Percentiles rank a stretch among this genome's conserved stretches.
phyloP scores from a whole-genome alignment of 2,329 filamentous ascomycete species.

The Didymella glomerata region DNA sequence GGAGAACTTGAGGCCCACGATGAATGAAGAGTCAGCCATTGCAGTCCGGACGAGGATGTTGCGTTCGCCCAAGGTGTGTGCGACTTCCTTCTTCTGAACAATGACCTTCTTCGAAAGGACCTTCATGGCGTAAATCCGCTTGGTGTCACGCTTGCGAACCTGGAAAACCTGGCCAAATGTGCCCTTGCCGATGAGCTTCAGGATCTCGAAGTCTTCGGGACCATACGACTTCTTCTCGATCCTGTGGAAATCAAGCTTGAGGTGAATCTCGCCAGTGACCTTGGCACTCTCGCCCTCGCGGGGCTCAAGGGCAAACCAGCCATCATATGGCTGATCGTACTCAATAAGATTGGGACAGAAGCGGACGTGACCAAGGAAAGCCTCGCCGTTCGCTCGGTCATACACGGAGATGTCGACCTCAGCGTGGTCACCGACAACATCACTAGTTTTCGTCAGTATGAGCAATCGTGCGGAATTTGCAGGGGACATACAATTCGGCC shows the following conservation, averaged over 20 bases:
- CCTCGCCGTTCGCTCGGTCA: slow-evolving; percentile 83
- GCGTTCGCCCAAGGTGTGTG: slow-evolving; percentile 93
- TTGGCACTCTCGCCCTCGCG: slow-evolving; percentile 81
- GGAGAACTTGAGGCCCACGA: slow-evolving; percentile 97
- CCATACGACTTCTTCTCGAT: slow-evolving; percentile 88
- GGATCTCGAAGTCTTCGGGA: slow-evolving; percentile 92
- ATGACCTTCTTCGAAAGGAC: slow-evolving; percentile 99
- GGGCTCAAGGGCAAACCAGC: slow-evolving; percentile 84
- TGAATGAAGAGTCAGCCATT: slow-evolving; percentile 94
- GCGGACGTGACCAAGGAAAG: slow-evolving; percentile 89
- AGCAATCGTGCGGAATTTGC: background rate
- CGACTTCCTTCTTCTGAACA: slow-evolving; percentile 99
- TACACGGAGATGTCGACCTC: slow-evolving; percentile 94
- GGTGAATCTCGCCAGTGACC: slow-evolving; percentile 84
- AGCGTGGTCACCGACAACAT: slow-evolving; percentile 91
- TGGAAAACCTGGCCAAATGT: slow-evolving; percentile 99
- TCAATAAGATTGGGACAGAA: slow-evolving; percentile 76
- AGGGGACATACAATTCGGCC: slow-evolving; percentile 83
- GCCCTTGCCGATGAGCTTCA: slow-evolving; percentile 96
- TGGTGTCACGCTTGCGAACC: slow-evolving; percentile 95
- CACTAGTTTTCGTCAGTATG: slow-evolving; percentile 63
- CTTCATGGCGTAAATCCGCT: slow-evolving; percentile 98
- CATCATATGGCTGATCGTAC: slow-evolving; percentile 75
- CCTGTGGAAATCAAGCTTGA: slow-evolving; percentile 85
- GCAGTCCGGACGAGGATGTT: slow-evolving; percentile 97